Percentiles rank a stretch among this genome's conserved stretches.
These are phyloP conservation scores for Moesziomyces sp. DNA, from an alignment of 1,284 basidiomycete genomes.

Conservation along the genomic window DNA sequence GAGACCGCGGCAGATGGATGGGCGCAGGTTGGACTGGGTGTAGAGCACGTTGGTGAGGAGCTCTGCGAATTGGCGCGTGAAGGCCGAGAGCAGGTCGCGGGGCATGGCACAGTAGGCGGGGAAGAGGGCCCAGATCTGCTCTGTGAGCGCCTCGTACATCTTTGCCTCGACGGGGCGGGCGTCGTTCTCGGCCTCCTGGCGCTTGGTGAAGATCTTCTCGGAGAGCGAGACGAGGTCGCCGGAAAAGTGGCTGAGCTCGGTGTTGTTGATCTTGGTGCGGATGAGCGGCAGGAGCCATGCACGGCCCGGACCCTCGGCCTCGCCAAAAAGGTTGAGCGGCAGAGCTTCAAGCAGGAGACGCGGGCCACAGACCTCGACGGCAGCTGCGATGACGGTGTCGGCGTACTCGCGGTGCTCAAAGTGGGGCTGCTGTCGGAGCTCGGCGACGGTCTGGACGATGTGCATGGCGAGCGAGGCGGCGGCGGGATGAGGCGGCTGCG, in stretches of 20 bases:
- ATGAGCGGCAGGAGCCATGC: slow-evolving; percentile 94
- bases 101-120: slow-evolving; percentile 79
- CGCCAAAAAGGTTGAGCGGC: slow-evolving; percentile 79
- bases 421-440: slow-evolving; percentile 79
- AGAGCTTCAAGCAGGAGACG: slow-evolving; percentile 79
- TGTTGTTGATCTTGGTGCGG: slow-evolving; percentile 78
- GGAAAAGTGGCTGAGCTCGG: slow-evolving; percentile 86
- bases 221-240: slow-evolving; percentile 91
- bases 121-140: slow-evolving; percentile 85
- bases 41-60: slow-evolving; percentile 92
- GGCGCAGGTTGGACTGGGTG: slow-evolving; percentile 83
- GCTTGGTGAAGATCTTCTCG: slow-evolving; percentile 82
- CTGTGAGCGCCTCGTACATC: slow-evolving; percentile 89
- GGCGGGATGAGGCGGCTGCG: slow-evolving; percentile 65
- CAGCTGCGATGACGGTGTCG: slow-evolving; percentile 81
- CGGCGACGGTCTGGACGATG: slow-evolving; percentile 79
- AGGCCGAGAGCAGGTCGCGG: slow-evolving; percentile 75
- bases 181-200: slow-evolving; percentile 76
- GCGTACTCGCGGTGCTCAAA: slow-evolving; percentile 93
- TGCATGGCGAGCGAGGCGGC: slow-evolving; percentile 80
- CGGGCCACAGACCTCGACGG: slow-evolving; percentile 88
- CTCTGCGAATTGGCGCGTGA: slow-evolving; percentile 66
- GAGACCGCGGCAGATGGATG: slow-evolving; percentile 83
- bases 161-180: slow-evolving; percentile 82
- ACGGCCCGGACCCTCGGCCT: slow-evolving; percentile 73